phyloP scores from a whole-genome alignment of 1,139 yeast species.

The Debaryomycetaceae sp. region DNA sequence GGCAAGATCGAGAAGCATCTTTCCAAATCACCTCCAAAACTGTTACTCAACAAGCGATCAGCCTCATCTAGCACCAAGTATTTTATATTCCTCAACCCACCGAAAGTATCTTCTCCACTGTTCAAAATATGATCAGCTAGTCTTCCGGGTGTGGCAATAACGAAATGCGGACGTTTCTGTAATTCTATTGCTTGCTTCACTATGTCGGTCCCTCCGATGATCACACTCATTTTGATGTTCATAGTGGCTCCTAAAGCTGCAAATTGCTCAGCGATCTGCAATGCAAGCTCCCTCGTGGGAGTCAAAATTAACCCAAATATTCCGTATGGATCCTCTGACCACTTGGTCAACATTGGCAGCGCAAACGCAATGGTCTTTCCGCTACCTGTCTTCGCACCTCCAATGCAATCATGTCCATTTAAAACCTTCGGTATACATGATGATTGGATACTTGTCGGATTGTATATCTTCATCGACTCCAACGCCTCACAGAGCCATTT shows the following conservation, averaged over 20 bases:
- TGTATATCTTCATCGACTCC: conserved; percentile 71
- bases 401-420: conserved; percentile 85
- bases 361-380: conserved; percentile 98
- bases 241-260: conserved; percentile 87
- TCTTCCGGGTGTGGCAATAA: conserved; percentile 97
- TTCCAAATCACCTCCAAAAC: conserved; percentile 76
- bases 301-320: conserved; percentile 85
- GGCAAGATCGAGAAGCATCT: conserved; percentile 75
- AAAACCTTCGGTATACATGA: conserved; percentile 88
- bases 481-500: conserved; percentile 85
- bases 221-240: conserved; percentile 74
- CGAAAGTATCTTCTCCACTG: conserved; percentile 85
- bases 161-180: conserved; percentile 85
- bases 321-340: conserved; percentile 96
- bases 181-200: conserved; percentile 79
- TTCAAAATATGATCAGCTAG: conserved; percentile 87
- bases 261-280: conserved; percentile 96
- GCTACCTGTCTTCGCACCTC: conserved; percentile 97
- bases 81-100: conserved; percentile 73
- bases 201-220: conserved; percentile 96
- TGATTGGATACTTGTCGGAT: conserved; percentile 83
- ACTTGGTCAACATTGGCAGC: conserved; percentile 87
- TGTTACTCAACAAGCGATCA: conserved; percentile 79
- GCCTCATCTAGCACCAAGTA: conserved; percentile 94
- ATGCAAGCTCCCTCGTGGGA: conserved; percentile 93